phyloP scores from a whole-genome alignment of 805 yeast species.

The Teunomyces pallodes region DNA sequence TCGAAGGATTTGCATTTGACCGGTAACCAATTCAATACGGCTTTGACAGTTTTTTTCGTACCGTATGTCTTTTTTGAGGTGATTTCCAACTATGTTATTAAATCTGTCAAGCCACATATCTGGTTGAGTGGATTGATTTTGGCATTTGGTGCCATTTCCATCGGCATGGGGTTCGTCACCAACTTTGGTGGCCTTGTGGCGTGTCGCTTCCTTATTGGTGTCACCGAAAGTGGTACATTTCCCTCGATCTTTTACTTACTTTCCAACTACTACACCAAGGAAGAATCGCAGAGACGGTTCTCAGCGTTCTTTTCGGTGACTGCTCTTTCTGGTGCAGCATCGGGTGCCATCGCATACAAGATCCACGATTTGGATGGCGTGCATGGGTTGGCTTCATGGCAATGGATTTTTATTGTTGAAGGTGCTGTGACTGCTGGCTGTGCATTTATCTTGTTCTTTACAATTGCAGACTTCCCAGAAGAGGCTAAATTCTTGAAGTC shows the following conservation, averaged over 20 bases:
- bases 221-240: conserved; percentile 69
- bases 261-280: conserved; percentile 61
- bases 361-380: conserved; percentile 52
- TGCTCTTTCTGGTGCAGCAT: conserved; percentile 75
- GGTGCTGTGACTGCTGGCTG: conserved; percentile 39
- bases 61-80: conserved; percentile 67
- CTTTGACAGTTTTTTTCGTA: conserved; percentile 68
- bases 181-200: conserved; percentile 59
- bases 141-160: conserved; percentile 60
- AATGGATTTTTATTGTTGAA: conserved; percentile 51
- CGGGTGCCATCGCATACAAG: conserved; percentile 69
- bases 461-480: conserved; percentile 72
- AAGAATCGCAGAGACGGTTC: conserved; percentile 67
- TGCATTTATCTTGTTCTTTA: conserved; percentile 40
- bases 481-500: conserved; percentile 50
- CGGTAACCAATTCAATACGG: conserved; percentile 61
- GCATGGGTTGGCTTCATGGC: conserved; percentile 45
- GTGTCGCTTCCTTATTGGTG: conserved; percentile 64
- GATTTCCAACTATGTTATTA: conserved; percentile 60
- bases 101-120: conserved; percentile 57
- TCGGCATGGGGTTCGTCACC: conserved; percentile 63
- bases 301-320: conserved; percentile 69
- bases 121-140: conserved; percentile 63
- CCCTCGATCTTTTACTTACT: conserved; percentile 73
- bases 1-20: conserved; percentile 49